Percentiles rank a stretch among this genome's conserved stretches.
These are phyloP conservation scores for Cyclocybe cylindracea DNA, from an alignment of 768 basidiomycete genomes.

Conservation along the genomic window DNA sequence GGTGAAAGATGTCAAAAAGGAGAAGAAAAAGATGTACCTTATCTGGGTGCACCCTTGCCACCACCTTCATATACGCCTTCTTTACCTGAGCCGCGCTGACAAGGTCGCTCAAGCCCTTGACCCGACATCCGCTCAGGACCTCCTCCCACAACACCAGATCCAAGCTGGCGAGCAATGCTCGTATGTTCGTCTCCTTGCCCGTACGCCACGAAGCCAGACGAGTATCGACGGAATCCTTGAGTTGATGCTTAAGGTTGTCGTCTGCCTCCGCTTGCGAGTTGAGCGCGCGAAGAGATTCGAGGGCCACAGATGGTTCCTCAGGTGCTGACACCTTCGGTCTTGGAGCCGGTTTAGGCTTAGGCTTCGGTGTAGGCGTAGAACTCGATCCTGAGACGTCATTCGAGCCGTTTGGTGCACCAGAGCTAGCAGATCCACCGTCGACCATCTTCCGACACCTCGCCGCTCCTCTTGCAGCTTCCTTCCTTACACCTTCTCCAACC, in stretches of 20 bases:
- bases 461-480: conserved; percentile 71
- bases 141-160: conserved; percentile 86
- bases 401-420: neutral
- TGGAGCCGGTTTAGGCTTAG: conserved; percentile 33
- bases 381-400: conserved; percentile 3
- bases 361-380: conserved; percentile 17
- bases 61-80: conserved; percentile 86
- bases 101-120: conserved; percentile 85
- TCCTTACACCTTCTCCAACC: conserved; percentile 50
- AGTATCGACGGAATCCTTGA: conserved; percentile 84
- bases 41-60: conserved; percentile 95
- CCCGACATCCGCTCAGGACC: conserved; percentile 61
- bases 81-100: conserved; percentile 86
- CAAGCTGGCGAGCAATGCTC: conserved; percentile 84
- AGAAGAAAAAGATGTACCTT: conserved; percentile 82
- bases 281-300: conserved; percentile 65
- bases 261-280: conserved; percentile 72
- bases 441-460: conserved; percentile 78
- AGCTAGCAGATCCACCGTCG: conserved; percentile 7
- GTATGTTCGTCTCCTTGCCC: conserved; percentile 89
- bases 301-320: conserved; percentile 54
- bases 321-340: conserved; percentile 21
- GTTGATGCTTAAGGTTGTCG: conserved; percentile 61
- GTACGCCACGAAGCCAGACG: conserved; percentile 76
- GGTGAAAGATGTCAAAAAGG: neutral